These are phyloP conservation scores for Juglanconis juglandina DNA, from an alignment of 2,329 filamentous ascomycete species.

Conservation along the genomic window DNA sequence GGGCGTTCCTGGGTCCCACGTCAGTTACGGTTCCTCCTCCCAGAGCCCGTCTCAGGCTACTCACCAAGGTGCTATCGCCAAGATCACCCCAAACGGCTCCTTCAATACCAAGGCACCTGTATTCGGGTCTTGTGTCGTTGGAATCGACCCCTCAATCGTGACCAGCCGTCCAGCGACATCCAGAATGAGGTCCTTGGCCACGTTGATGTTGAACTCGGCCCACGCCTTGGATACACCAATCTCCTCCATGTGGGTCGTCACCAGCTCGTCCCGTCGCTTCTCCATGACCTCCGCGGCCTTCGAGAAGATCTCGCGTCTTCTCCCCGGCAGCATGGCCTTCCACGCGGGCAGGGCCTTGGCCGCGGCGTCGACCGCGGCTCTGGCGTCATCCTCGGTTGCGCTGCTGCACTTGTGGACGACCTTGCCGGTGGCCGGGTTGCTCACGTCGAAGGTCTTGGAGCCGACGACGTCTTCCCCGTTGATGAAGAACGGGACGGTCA, in stretches of 20 bases:
- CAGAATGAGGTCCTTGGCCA: conserved; percentile 35
- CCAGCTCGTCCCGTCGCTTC: conserved; percentile 57
- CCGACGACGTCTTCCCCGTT: conserved; percentile 28
- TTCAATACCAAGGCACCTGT: conserved; percentile 63
- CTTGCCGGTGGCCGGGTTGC: conserved; percentile 28
- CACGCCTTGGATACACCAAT: conserved; percentile 38
- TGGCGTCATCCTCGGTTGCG: conserved; percentile 26
- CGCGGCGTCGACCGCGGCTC: conserved; percentile 42
- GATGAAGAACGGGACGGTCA: conserved; percentile 31
- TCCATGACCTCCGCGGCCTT: conserved; percentile 65
- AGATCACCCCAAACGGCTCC: conserved; percentile 75
- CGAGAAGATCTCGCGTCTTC: conserved; percentile 67
- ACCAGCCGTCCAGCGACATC: conserved; percentile 41
- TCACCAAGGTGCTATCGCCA: conserved; percentile 80
- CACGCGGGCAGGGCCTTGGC: conserved; percentile 67
- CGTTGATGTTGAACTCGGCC: conserved; percentile 38
- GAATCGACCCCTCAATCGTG: conserved; percentile 32
- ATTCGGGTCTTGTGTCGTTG: conserved; percentile 39
- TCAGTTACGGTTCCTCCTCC: neutral
- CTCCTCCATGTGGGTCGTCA: conserved; percentile 54
- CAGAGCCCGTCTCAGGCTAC: conserved; percentile 16
- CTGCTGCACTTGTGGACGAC: conserved; percentile 26
- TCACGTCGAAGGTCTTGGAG: conserved; percentile 25
- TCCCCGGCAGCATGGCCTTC: conserved; percentile 57
- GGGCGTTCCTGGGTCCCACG: conserved; percentile 48